These are phyloP conservation scores for Isatis lusitanica DNA, from an alignment of 441 rosid genomes.

Conservation along the genomic window DNA sequence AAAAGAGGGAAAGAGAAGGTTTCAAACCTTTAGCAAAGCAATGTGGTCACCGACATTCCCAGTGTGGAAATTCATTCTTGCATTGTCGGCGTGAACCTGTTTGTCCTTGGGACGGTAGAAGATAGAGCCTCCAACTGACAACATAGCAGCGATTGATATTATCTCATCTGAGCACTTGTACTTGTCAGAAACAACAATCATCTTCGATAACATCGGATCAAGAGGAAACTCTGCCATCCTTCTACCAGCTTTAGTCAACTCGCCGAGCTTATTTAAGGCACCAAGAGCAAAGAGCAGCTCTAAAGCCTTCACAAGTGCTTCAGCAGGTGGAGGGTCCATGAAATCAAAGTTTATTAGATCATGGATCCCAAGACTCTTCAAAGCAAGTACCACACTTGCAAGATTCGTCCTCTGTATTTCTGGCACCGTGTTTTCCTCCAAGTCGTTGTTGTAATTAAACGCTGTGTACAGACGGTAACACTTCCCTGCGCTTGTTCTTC, in stretches of 20 bases:
- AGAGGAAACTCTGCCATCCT: slow-evolving; percentile 98
- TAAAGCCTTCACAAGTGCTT: slow-evolving; percentile 87
- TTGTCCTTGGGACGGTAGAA: slow-evolving; percentile 98
- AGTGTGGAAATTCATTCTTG: slow-evolving; percentile 88
- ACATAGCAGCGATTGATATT: slow-evolving; percentile 91
- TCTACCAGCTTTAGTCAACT: slow-evolving; percentile 92
- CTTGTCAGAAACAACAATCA: slow-evolving; percentile 94
- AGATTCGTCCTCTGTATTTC: slow-evolving; percentile 95
- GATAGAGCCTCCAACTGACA: slow-evolving; percentile 89
- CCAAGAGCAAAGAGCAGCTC: slow-evolving; percentile 87
- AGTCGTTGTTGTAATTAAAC: slow-evolving; percentile 75
- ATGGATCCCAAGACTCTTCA: slow-evolving; percentile 98
- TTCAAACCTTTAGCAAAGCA: slow-evolving; percentile 85
- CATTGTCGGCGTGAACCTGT: slow-evolving; percentile 97
- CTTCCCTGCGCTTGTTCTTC: slow-evolving; percentile 95
- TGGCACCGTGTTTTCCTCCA: slow-evolving; percentile 90
- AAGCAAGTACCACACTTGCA: slow-evolving; percentile 85
- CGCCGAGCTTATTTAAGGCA: slow-evolving; percentile 89
- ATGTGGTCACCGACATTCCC: slow-evolving; percentile 97
- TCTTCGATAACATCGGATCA: slow-evolving; percentile 94
- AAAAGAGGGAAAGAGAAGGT: neutral
- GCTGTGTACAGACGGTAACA: slow-evolving; percentile 90
- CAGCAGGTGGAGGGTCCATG: slow-evolving; percentile 98
- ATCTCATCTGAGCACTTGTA: slow-evolving; percentile 91
- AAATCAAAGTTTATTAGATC: slow-evolving; percentile 91